Percentiles rank a stretch among this genome's conserved stretches.
phyloP scores from a whole-genome alignment of 257 asterid genomes.

The Nicotiana undulata region DNA sequence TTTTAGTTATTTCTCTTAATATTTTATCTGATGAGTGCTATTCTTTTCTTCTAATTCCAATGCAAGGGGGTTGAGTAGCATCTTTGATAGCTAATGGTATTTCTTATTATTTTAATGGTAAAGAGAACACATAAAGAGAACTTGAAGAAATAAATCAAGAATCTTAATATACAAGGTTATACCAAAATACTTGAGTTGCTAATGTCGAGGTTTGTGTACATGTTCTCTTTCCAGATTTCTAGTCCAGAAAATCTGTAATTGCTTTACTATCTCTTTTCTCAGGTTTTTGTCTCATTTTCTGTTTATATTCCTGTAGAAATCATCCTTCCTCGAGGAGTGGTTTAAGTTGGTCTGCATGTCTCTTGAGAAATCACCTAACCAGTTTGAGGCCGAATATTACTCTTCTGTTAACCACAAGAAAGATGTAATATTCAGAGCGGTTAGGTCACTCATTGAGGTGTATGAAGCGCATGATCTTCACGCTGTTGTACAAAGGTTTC shows the following conservation, averaged over 20 bases:
- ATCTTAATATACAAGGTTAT: neutral
- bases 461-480: slow-evolving; percentile 43
- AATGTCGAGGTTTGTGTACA: neutral
- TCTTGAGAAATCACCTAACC: slow-evolving; percentile 42
- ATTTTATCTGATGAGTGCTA: too few species aligned
- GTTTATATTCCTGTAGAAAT: slow-evolving; percentile 40
- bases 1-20: neutral
- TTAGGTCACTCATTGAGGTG: slow-evolving; percentile 49
- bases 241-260: neutral
- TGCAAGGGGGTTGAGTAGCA: neutral
- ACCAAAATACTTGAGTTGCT: neutral
- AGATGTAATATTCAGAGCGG: slow-evolving; percentile 46
- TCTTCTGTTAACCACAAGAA: slow-evolving; percentile 45
- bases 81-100: neutral
- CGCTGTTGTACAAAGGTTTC: slow-evolving; percentile 42
- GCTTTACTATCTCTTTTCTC: neutral
- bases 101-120: neutral
- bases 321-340: slow-evolving; percentile 77
- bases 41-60: too few species aligned
- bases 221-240: neutral
- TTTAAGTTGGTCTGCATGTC: slow-evolving; percentile 49
- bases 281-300: neutral
- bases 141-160: neutral
- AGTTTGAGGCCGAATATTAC: slow-evolving; percentile 25
- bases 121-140: neutral